phyloP scores from a whole-genome alignment of 1,284 basidiomycete species.

The Tetrapyrgos nigripes region DNA sequence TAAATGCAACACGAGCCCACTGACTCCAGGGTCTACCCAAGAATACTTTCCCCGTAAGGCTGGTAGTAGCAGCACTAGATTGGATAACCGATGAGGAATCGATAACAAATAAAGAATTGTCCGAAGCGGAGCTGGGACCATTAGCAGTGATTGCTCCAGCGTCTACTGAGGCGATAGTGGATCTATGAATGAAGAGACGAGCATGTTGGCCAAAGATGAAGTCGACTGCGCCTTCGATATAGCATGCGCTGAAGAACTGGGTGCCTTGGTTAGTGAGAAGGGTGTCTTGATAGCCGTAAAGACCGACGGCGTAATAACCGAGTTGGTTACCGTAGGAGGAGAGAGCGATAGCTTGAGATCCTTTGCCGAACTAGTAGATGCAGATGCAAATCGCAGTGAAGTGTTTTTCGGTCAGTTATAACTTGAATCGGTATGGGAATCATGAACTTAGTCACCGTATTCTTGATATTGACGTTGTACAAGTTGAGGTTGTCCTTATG shows the following conservation, averaged over 20 bases:
- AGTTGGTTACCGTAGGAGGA: too few relatives aligned
- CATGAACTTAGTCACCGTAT: conserved; percentile 27
- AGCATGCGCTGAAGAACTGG: conserved; percentile 35
- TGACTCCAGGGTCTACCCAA: conserved; percentile 38
- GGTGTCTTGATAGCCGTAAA: conserved; percentile 34
- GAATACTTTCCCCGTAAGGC: conserved; percentile 31
- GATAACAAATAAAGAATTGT: conserved; percentile 28
- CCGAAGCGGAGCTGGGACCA: conserved; percentile 23
- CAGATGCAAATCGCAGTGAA: too few relatives aligned
- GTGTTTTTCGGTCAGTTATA: too few relatives aligned
- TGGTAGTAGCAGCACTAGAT: conserved; percentile 22
- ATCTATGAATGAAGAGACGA: conserved; percentile 35
- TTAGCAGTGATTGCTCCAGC: conserved; percentile 35
- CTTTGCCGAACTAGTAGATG: too few relatives aligned
- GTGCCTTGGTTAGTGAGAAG: conserved; percentile 35
- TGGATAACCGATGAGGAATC: conserved; percentile 27
- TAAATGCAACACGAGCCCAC: conserved; percentile 24
- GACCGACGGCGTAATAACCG: too few relatives aligned
- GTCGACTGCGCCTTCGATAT: too few relatives aligned
- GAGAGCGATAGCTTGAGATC: too few relatives aligned
- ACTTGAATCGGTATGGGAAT: too few relatives aligned
- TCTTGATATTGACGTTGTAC: too few relatives aligned
- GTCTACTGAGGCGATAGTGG: conserved; percentile 33
- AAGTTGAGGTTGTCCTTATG: too few relatives aligned
- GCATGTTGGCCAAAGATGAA: too few relatives aligned